Evolutionary conservation across 1,139 yeast species (phyloP), one percentile per base, ranked within the genome.

Genomic region (Kodamaea suecica): DNA sequence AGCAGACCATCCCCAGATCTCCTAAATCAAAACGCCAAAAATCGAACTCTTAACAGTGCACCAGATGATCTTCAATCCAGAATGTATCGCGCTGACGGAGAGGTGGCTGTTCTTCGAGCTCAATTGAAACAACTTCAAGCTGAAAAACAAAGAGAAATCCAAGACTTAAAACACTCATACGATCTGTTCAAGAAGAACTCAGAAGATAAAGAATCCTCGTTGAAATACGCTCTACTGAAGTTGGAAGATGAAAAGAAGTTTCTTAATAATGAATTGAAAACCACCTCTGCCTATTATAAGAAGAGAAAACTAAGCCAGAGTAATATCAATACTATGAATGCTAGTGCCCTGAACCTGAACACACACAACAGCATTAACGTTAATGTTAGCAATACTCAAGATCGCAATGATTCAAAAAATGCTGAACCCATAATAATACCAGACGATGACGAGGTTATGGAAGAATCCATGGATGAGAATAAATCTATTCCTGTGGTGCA

Each of bases 161-260:
- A 53, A 13, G 63, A 66, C 16, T 45, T 81, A 31, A 61, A 63
- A 31, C 59, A 59, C 4, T 52, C 64, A 3, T 66, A 62, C 36
- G 50, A 56, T 2, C 43, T 45, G 16, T 43, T 57, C 9, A 51
- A 64, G 35, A 49, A 54, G 19, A 61, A 62, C 20, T 60, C 68
- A 33, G 70, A 67, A 15, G 63, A 58, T 2, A 76, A 73, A 43
- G 52, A 78, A 4, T 54, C 53, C 13, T 56, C 62, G 10, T 53
- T 79, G 36, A 61, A 62, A 36, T 63, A 61, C 24, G 63, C 70
- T 17, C 63, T 84, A 2, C 77, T 70, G 43, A 70, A 72, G 41
- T 57, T 82, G 29, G 84, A 80, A 49, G 87, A 82, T 47, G 94
- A 85, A 48, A 77, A 78, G 59, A 76, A 77, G 61, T 85, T 87